Percentiles rank a stretch among this genome's conserved stretches.
Evolutionary conservation across 2,329 filamentous ascomycete genomes (phyloP).

Genomic region (Aureobasidium mangrovei): DNA sequence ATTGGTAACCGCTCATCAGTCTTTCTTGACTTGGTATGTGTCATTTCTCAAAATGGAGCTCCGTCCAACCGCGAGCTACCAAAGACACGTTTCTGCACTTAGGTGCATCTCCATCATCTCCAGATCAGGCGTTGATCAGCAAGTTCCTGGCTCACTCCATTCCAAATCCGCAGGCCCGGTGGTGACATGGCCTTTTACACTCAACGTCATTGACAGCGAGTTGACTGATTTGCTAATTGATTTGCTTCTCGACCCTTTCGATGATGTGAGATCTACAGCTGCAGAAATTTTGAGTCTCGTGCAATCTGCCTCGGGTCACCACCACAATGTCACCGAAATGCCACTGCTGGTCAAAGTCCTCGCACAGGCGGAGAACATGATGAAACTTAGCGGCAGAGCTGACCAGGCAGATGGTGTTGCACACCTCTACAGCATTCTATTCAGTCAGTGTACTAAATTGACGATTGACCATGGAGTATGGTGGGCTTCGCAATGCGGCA

Average conservation of each 20-base stretch:
- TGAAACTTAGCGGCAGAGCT: slow-evolving; percentile 67
- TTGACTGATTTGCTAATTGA: slow-evolving; percentile 61
- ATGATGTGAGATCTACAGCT: slow-evolving; percentile 65
- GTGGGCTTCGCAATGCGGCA: slow-evolving; percentile 33
- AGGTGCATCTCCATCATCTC: slow-evolving; percentile 61
- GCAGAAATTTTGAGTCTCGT: slow-evolving; percentile 42
- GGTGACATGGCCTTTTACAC: slow-evolving; percentile 41
- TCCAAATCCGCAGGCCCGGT: slow-evolving; percentile 43
- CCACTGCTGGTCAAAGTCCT: neutral
- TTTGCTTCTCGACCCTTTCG: slow-evolving; percentile 80
- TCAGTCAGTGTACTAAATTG: slow-evolving; percentile 25
- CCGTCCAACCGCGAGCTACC: slow-evolving; percentile 75
- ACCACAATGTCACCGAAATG: neutral
- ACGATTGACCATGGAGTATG: slow-evolving; percentile 17
- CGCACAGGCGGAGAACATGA: slow-evolving; percentile 42
- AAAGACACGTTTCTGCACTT: slow-evolving; percentile 74
- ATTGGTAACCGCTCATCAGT: slow-evolving; percentile 41
- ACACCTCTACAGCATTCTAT: slow-evolving; percentile 62
- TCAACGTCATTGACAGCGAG: slow-evolving; percentile 34
- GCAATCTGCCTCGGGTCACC: slow-evolving; percentile 16
- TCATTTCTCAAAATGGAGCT: slow-evolving; percentile 65
- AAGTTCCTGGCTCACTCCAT: slow-evolving; percentile 30
- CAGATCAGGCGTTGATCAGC: slow-evolving; percentile 55
- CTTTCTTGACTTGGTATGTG: slow-evolving; percentile 68
- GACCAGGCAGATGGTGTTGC: slow-evolving; percentile 91